Evolutionary conservation across 768 basidiomycete genomes (phyloP).

Genomic region (Mrakia frigida): DNA sequence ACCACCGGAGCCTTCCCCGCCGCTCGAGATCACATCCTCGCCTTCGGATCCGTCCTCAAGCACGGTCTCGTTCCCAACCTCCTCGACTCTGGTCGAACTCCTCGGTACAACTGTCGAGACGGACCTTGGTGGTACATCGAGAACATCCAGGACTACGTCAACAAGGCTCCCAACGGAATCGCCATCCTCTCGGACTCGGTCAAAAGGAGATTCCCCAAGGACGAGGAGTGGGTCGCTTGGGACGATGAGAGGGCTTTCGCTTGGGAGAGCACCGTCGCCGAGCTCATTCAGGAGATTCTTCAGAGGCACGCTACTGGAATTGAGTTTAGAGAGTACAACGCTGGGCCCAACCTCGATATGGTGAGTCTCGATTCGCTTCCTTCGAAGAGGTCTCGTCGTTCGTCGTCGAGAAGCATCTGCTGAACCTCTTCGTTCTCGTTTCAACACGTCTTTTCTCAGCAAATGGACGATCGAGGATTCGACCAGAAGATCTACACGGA

Average conservation of each 20-base stretch:
- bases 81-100: slow-evolving; percentile 77
- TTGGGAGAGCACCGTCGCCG: slow-evolving; percentile 77
- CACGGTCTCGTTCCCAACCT: slow-evolving; percentile 82
- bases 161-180: slow-evolving; percentile 75
- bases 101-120: slow-evolving; percentile 91
- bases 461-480: slow-evolving; percentile 91
- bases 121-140: slow-evolving; percentile 99
- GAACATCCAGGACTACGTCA: slow-evolving; percentile 90
- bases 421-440: not conserved
- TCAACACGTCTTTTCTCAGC: slow-evolving; percentile 39
- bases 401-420: not conserved
- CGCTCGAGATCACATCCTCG: slow-evolving; percentile 81
- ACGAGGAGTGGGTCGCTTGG: slow-evolving; percentile 92
- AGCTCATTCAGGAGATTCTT: slow-evolving; percentile 91
- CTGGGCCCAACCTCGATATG: slow-evolving; percentile 92
- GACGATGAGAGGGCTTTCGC: slow-evolving; percentile 77
- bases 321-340: slow-evolving; percentile 90
- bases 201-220: slow-evolving; percentile 87
- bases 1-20: slow-evolving; percentile 74
- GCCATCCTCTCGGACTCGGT: slow-evolving; percentile 72
- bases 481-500: slow-evolving; percentile 90
- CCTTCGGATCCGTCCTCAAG: slow-evolving; percentile 42
- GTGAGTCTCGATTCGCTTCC: not conserved
- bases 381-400: too few species aligned
- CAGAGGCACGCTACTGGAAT: slow-evolving; percentile 92